Conservation (phyloP, 192 early-diverging fungal species). For the Phlyctochytrium planicorne region DNA sequence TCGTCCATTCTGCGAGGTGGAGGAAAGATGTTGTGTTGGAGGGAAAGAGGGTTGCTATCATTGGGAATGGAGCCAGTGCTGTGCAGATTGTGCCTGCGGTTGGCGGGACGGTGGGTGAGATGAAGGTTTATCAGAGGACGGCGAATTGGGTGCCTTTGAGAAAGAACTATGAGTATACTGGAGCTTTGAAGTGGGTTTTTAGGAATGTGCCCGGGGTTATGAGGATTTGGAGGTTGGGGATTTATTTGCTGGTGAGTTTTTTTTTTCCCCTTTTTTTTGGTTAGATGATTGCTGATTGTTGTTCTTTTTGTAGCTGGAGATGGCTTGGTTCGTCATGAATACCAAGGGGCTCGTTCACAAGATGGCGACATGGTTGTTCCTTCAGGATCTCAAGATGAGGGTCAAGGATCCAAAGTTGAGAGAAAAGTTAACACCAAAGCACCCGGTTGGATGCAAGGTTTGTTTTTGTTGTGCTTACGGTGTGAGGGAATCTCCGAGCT, state of each 20-base stretch:
- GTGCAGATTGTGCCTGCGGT: conserved; percentile 21
- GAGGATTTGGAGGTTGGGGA: conserved; percentile 2
- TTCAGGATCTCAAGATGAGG: not conserved
- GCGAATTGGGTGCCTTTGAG: conserved; percentile 15
- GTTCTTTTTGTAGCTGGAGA: not conserved
- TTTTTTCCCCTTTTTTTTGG: not conserved
- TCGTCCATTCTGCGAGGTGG: conserved; percentile 28
- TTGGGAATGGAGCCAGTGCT: conserved; percentile 19
- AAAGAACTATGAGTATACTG: conserved; percentile 10
- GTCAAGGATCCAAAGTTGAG: conserved; percentile 12
- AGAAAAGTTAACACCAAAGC: conserved; percentile 7
- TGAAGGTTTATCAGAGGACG: conserved; percentile 23
- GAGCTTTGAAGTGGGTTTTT: conserved; percentile 22
- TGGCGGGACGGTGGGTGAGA: not conserved
- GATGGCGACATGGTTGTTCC: not conserved
- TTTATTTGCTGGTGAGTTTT: not conserved
- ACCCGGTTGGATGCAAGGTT: conserved; percentile 10
- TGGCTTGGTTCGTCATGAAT: not conserved
- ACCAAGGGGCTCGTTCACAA: not conserved
- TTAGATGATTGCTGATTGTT: not conserved
- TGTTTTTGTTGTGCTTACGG: no score
- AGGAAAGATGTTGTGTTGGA: not conserved
- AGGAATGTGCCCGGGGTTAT: conserved; percentile 19
- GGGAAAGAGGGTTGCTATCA: conserved; percentile 26
- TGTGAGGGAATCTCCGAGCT: no score